A percentile compares a stretch with the other conserved stretches of the same genome.
These are phyloP conservation scores for Monosporozyma siamensis DNA, from an alignment of 805 yeast genomes.

Conservation along the genomic window DNA sequence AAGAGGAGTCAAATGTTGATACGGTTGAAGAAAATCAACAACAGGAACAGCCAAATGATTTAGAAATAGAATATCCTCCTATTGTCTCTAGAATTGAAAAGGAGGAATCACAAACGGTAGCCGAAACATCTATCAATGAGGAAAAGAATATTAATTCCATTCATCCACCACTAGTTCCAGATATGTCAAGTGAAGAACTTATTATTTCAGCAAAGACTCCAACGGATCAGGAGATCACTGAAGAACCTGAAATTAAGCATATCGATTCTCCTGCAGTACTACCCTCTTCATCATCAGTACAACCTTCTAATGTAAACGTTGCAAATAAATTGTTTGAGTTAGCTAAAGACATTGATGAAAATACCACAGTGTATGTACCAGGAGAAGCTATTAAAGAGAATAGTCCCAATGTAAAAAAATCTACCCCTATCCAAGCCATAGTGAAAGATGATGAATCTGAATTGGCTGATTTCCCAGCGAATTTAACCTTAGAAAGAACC, in stretches of 20 bases:
- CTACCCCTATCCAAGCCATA: neutral
- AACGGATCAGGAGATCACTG: neutral
- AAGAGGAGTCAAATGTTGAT: too few species aligned
- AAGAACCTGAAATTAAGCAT: too few species aligned
- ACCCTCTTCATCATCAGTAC: neutral
- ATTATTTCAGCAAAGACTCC: too few species aligned
- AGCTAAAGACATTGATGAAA: slow-evolving; percentile 1
- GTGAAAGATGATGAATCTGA: slow-evolving; percentile 4
- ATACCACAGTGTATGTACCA: neutral
- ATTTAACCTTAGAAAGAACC: neutral
- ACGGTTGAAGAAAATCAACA: neutral
- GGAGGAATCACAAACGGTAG: neutral
- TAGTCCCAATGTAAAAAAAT: neutral
- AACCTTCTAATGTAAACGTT: neutral
- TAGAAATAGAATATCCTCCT: too few species aligned
- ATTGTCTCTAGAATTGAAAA: too few species aligned
- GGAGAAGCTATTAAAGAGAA: neutral
- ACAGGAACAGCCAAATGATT: neutral
- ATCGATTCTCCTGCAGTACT: too few species aligned
- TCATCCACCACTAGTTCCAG: too few species aligned
- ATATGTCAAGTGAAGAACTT: too few species aligned
- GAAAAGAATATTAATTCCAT: too few species aligned
- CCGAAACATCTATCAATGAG: neutral
- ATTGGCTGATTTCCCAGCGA: neutral
- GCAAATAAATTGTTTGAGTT: neutral